Evolutionary conservation across 2,329 filamentous ascomycete genomes (phyloP).

Genomic region (Fusarium udum): DNA sequence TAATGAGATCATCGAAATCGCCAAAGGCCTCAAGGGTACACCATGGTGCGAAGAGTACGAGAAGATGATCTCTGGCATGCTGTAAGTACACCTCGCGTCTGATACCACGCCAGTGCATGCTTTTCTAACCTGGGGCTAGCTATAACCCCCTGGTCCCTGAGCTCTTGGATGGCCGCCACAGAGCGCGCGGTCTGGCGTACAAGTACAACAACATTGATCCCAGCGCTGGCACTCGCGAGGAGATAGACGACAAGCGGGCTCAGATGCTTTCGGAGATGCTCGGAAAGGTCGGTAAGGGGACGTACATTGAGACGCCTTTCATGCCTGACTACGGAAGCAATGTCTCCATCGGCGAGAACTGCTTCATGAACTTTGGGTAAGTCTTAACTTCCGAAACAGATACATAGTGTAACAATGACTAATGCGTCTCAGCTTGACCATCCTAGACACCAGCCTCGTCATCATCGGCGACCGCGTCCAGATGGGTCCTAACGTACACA

Average conservation of each 20-base stretch:
- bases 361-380: slow-evolving; percentile 66
- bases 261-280: slow-evolving; percentile 31
- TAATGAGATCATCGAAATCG: slow-evolving; percentile 34
- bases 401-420: background rate
- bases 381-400: background rate
- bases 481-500: slow-evolving; percentile 75
- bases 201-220: slow-evolving; percentile 42
- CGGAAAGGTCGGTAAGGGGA: slow-evolving; percentile 47
- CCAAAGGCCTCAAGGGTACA: slow-evolving; percentile 25
- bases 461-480: slow-evolving; percentile 75
- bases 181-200: slow-evolving; percentile 30
- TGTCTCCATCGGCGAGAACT: slow-evolving; percentile 67
- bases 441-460: slow-evolving; percentile 78
- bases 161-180: slow-evolving; percentile 36
- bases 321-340: slow-evolving; percentile 74
- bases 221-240: slow-evolving; percentile 19
- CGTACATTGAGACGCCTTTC: slow-evolving; percentile 69
- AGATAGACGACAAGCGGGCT: slow-evolving; percentile 2
- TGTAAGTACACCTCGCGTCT: slow-evolving; percentile 6
- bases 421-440: slow-evolving; percentile 56
- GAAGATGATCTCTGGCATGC: slow-evolving; percentile 44
- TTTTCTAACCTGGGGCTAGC: slow-evolving; percentile 1
- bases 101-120: fast-evolving
- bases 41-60: slow-evolving; percentile 43
- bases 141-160: slow-evolving; percentile 32